Base-by-base conservation (phyloP, 345 rosid species). In the Hibiscus syriacus region DNA sequence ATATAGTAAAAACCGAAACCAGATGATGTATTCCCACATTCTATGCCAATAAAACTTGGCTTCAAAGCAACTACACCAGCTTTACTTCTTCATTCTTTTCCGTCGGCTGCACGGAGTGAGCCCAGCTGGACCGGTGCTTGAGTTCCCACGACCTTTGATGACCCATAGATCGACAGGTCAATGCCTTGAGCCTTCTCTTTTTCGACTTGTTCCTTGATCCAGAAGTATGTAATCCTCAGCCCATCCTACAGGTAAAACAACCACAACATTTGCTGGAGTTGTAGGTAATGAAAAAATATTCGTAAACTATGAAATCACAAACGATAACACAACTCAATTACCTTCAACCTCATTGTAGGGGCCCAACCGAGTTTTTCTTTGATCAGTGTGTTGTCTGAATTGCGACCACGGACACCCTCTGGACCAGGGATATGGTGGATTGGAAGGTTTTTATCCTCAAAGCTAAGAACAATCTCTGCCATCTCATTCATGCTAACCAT, bases 331-430 rank as follows among this genome's bases (percentile, higher is more conserved):
- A n/a, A 23, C 6, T 48, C 20, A 19, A 43, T 69, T 86, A 91
- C 98, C 98, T 85, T 89, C 84, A 94, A 70, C 81, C 64, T 92
- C 99, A 95, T 95, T 11, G 90, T 77, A 63, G 99, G 99, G 67
- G 98, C 93, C 99, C 99, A 95, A 32, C 98, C 99, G 50, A 95
- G 99, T 81, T 88, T 95, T 83, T 95, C 98, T 75, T 85, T 95
- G 55, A 95, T 95, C 77, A 95, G 81, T 16, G 87, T 88, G 84
- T 95, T 94, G 86, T 95, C 98, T 7, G 98, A 95, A 85, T 92
- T 92, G 38, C 99, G 92, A 4, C 99, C 99, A 65, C 99, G 98
- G 19, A 95, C 98, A 55, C 99, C 99, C 79, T 89, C 99, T 1
- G 99, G 99, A 2, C 99, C 98, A 32, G 99, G 99, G 69, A 92